Base-by-base conservation (phyloP, 169 alveolate genomes). In the Plasmodium falciparum region DNA sequence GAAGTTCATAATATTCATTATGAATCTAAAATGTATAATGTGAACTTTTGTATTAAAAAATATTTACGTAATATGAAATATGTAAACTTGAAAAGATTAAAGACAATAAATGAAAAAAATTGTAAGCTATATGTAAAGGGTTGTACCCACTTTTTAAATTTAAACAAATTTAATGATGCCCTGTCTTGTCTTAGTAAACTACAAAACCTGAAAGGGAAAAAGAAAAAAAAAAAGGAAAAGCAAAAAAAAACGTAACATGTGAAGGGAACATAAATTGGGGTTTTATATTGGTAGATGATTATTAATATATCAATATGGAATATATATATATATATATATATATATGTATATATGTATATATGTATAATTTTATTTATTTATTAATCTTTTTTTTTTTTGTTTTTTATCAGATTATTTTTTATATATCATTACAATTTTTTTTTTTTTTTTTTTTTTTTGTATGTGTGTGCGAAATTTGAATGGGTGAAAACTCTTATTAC, bases 11-110 rank as follows among this genome's bases (percentile, higher is more conserved):
- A 22, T 17, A 13, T 54, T n/a, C 56, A 8, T 8, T n/a, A 56
- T 83, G 65, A 29, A 54, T 56, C 69, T 67, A 69, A 83, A 56
- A 59, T 47, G 7, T 67, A 58, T 69, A 67, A 83, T 69, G 85
- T 83, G 0, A 83, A 56, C 59, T 83, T 12, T 69, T 83, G 91
- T 24, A 69, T 83, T 15, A 83, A 47, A 22, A 83, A 67, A 49
- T 83, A 83, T 63, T 61, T 83, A 43, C 26, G 59, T 83, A 70
- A 69, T 54, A 83, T 83, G 91, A 70, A 29, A 45, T 56, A 80
- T 49, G 70, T 72, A 15, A 80, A 80, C 45, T 80, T 80, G 52
- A 80, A 80, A 80, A 80, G 67, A 56, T 80, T 69, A 15, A 80
- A 80, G 67, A 80, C 67, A 67, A 29, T 80, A 26, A 80, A 80